These are phyloP conservation scores for Exophiala bonariae DNA, from an alignment of 2,329 filamentous ascomycete species.

Conservation along the genomic window DNA sequence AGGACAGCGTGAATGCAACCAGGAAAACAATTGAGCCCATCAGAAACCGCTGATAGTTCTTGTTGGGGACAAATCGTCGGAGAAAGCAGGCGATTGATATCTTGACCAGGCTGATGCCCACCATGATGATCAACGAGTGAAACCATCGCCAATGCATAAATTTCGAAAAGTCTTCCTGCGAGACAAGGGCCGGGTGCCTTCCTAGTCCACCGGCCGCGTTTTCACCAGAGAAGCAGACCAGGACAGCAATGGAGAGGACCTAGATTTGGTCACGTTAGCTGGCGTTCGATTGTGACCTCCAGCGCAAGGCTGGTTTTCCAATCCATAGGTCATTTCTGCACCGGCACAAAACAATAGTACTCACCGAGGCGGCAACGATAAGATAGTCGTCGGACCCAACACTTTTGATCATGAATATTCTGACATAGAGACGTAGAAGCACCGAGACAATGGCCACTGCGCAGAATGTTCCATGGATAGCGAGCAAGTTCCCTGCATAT, in stretches of 20 bases:
- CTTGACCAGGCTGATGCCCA: conserved; percentile 48
- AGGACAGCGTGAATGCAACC: conserved; percentile 42
- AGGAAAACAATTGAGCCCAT: conserved; percentile 47
- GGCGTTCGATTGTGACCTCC: neutral
- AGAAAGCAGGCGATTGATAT: conserved; percentile 50
- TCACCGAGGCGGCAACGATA: conserved; percentile 44
- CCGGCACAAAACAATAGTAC: conserved; percentile 29
- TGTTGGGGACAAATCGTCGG: conserved; percentile 43
- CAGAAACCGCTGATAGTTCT: conserved; percentile 42
- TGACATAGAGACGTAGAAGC: conserved; percentile 47
- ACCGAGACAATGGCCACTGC: conserved; percentile 40
- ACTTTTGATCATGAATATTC: conserved; percentile 47
- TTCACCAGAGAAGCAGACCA: conserved; percentile 42
- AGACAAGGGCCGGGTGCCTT: conserved; percentile 42
- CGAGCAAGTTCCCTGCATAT: conserved; percentile 41
- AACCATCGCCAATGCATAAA: conserved; percentile 46
- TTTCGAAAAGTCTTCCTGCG: conserved; percentile 32
- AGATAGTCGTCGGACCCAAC: conserved; percentile 52
- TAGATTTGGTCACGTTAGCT: conserved; percentile 8
- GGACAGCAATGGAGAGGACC: conserved; percentile 29
- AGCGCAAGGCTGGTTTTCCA: too few relatives aligned
- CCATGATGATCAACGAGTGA: conserved; percentile 49
- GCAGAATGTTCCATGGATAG: conserved; percentile 41
- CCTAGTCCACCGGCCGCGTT: conserved; percentile 43
- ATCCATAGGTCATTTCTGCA: neutral